Conservation (phyloP, 768 basidiomycete species). For the Hygrocybe punicea region DNA sequence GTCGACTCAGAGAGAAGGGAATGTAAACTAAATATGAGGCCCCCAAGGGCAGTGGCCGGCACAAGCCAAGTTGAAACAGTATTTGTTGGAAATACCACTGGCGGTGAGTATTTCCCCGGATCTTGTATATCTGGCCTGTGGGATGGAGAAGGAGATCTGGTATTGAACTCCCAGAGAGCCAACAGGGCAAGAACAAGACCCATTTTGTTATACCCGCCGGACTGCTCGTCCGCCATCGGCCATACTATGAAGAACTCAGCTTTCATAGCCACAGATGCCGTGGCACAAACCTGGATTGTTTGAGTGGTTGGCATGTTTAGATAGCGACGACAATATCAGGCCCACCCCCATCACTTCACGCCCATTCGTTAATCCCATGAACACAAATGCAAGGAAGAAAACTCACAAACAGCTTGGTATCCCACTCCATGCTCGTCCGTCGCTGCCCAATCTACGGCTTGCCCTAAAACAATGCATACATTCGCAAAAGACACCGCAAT, state of each 20-base stretch:
- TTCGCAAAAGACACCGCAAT: conserved; percentile 56
- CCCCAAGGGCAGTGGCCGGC: conserved; percentile 57
- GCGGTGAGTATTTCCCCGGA: neutral
- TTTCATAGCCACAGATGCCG: neutral
- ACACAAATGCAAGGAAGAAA: neutral
- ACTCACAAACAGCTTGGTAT: conserved; percentile 51
- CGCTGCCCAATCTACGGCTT: conserved; percentile 53
- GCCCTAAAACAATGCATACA: conserved; percentile 45
- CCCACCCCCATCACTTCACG: conserved; percentile 61
- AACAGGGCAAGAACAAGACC: conserved; percentile 57
- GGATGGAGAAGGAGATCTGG: conserved; percentile 34
- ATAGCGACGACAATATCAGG: conserved; percentile 59
- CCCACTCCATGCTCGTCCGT: conserved; percentile 27
- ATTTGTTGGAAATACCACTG: conserved; percentile 6
- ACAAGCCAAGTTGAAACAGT: conserved; percentile 23
- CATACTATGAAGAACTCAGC: conserved; percentile 50
- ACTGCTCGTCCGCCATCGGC: conserved; percentile 65
- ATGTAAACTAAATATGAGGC: conserved; percentile 68
- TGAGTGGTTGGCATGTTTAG: conserved; percentile 75
- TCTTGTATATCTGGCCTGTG: conserved; percentile 1
- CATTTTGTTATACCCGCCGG: conserved; percentile 67
- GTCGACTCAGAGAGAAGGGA: conserved; percentile 71
- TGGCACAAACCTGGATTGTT: conserved; percentile 67
- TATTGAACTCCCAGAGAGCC: conserved; percentile 55
- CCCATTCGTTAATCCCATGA: neutral